Evolutionary conservation across 2,329 filamentous ascomycete genomes (phyloP).

Genomic region (Amauroascus niger): DNA sequence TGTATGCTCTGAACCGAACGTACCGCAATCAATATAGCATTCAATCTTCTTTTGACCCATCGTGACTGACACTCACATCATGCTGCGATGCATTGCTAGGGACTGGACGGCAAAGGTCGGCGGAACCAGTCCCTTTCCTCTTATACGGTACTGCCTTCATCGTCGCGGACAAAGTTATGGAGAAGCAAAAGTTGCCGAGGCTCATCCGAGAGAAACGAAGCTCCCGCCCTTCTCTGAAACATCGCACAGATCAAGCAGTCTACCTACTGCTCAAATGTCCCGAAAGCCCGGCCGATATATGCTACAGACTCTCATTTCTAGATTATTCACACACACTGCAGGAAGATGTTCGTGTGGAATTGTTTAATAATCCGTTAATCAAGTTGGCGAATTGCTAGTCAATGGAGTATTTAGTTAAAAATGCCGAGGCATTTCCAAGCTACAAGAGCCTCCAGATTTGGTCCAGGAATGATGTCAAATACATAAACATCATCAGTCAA

Average conservation of each 20-base stretch:
- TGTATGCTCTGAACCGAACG: constrained; percentile 17
- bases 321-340: no score
- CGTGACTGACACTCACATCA: background rate
- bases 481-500: background rate
- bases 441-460: background rate
- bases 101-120: background rate
- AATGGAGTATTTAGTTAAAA: background rate
- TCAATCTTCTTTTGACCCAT: constrained; percentile 44
- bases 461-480: background rate
- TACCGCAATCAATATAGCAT: constrained; percentile 58
- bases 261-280: no score
- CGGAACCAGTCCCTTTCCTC: background rate
- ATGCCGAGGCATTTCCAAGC: background rate
- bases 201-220: background rate
- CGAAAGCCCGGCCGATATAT: no score
- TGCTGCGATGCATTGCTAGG: background rate
- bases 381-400: no score
- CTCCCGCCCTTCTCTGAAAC: background rate
- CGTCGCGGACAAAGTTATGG: background rate
- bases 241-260: no score
- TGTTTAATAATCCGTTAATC: constrained; percentile 6
- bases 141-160: no score
- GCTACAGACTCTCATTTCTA: no score
- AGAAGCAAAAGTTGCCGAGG: constrained; percentile 1
- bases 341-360: no score